phyloP scores from a whole-genome alignment of 1,284 basidiomycete genomes.

The Rhizopogon hawkerae region DNA sequence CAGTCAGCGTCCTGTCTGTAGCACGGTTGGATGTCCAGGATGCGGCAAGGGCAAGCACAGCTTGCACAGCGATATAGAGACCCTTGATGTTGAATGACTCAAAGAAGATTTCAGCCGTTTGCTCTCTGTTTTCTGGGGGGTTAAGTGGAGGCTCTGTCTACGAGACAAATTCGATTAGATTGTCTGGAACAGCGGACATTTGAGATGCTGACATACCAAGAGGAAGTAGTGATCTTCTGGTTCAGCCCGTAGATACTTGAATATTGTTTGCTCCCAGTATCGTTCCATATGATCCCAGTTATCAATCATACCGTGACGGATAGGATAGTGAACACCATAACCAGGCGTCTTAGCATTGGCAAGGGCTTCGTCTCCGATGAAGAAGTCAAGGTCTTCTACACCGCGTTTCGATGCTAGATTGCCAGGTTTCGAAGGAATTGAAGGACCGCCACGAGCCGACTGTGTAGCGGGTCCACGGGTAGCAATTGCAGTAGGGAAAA shows the following conservation, averaged over 20 bases:
- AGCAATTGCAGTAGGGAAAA: conserved; percentile 94
- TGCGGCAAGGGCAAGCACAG: conserved; percentile 96
- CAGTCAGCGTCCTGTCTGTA: conserved; percentile 88
- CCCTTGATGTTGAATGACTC: conserved; percentile 99
- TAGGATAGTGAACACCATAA: conserved; percentile 95
- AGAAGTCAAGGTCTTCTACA: conserved; percentile 99
- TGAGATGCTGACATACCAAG: conserved; percentile 46
- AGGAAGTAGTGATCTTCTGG: conserved; percentile 99
- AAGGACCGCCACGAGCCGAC: conserved; percentile 56
- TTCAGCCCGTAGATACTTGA: conserved; percentile 98
- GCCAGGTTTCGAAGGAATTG: conserved; percentile 79
- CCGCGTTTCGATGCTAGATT: conserved; percentile 95
- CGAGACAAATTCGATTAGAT: background rate
- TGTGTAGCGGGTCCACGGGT: conserved; percentile 66
- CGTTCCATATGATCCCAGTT: conserved; percentile 99
- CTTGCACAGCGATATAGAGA: conserved; percentile 97
- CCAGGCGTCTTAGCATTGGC: conserved; percentile 86
- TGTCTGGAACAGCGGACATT: background rate
- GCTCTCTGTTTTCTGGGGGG: conserved; percentile 97
- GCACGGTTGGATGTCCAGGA: conserved; percentile 95
- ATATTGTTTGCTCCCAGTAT: conserved; percentile 99
- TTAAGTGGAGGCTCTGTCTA: conserved; percentile 98
- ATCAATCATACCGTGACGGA: conserved; percentile 96
- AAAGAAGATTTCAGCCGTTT: conserved; percentile 99
- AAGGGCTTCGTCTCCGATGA: conserved; percentile 97